A percentile compares a stretch with the other conserved stretches of the same genome.
phyloP scores from a whole-genome alignment of 2,329 filamentous ascomycete species.

The Diplodia scrobiculata region DNA sequence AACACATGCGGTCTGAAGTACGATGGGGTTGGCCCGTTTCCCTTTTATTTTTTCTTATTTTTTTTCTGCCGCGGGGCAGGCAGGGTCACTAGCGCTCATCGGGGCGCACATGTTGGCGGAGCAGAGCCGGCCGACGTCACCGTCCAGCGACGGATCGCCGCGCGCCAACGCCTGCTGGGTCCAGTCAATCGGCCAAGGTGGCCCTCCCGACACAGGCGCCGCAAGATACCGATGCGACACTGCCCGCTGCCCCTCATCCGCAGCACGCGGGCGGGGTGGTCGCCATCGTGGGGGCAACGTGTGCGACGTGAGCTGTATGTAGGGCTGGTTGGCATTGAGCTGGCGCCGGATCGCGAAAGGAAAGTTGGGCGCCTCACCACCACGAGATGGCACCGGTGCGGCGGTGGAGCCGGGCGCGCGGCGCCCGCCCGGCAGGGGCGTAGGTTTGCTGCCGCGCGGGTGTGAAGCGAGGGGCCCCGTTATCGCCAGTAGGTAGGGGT shows the following conservation, averaged over 20 bases:
- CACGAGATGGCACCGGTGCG: background rate
- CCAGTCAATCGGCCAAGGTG: background rate
- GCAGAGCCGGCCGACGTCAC: constrained; percentile 16
- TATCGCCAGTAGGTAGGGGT: background rate
- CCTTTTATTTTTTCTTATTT: background rate
- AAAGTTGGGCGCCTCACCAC: constrained; percentile 4
- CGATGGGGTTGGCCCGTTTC: background rate
- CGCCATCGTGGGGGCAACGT: background rate
- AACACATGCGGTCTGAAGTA: constrained; percentile 9
- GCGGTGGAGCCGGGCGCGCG: constrained; percentile 7
- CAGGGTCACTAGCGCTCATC: background rate
- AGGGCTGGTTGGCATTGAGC: constrained; percentile 1
- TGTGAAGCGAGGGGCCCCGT: constrained; percentile 21
- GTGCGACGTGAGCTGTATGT: background rate
- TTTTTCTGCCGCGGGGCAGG: background rate
- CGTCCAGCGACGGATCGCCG: constrained; percentile 7
- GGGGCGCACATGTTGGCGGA: background rate
- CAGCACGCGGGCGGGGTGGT: background rate
- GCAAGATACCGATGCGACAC: constrained; percentile 8
- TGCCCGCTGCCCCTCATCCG: background rate
- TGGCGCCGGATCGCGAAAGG: background rate
- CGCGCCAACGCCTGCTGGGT: constrained; percentile 11
- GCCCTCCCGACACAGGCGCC: background rate
- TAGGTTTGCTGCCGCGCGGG: constrained; percentile 2
- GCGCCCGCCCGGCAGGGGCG: background rate